These are phyloP conservation scores for Phoenix dactylifera DNA, from an alignment of 176 grass and related monocot species.

Conservation along the genomic window DNA sequence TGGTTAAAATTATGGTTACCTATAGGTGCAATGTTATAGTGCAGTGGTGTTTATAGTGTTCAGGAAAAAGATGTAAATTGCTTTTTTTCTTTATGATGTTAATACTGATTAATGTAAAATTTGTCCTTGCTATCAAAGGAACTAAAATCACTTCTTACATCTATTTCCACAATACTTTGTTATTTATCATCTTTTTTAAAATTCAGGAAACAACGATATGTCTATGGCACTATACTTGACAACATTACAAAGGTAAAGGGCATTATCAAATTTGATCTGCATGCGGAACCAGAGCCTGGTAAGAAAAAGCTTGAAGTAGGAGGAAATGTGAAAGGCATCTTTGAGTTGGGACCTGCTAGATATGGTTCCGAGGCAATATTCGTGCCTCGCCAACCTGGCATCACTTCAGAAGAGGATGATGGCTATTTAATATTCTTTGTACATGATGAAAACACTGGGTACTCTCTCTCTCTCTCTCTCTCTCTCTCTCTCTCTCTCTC, in stretches of 20 bases:
- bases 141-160: no score
- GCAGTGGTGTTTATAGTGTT: no score
- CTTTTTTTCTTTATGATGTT: no score
- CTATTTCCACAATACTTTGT: no score
- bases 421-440: constrained; percentile 87
- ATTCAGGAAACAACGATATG: constrained; percentile 64
- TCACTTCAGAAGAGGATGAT: constrained; percentile 73
- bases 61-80: no score
- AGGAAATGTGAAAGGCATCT: constrained; percentile 67
- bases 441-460: constrained; percentile 85
- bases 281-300: constrained; percentile 39
- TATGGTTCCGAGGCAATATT: constrained; percentile 86
- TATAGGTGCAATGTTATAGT: no score
- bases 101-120: no score
- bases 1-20: no score
- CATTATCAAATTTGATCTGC: constrained; percentile 82
- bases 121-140: no score
- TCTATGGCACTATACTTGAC: constrained; percentile 64
- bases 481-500: not conserved
- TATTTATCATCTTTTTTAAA: not conserved
- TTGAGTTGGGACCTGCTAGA: constrained; percentile 59
- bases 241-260: constrained; percentile 53
- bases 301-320: constrained; percentile 78
- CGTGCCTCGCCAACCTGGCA: constrained; percentile 51
- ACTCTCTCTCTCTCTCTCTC: constrained; percentile 15